These are phyloP conservation scores for Penicillium alfredii DNA, from an alignment of 495 filamentous ascomycete species.

Conservation along the genomic window DNA sequence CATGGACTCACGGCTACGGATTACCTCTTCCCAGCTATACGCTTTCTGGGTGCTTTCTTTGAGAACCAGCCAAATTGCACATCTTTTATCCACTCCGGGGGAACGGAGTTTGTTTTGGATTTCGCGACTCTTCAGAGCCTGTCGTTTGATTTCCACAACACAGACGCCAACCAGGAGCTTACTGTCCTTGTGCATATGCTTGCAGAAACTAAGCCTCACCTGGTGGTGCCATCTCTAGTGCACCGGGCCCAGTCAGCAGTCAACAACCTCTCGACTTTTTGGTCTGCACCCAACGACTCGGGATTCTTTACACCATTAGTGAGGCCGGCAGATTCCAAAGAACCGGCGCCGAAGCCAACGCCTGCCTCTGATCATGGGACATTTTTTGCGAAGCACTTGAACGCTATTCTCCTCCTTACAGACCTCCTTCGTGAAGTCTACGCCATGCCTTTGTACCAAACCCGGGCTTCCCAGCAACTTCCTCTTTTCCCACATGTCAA, in stretches of 20 bases:
- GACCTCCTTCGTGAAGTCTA: conserved; percentile 69
- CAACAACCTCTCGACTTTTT: conserved; percentile 60
- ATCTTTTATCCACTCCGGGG: conserved; percentile 70
- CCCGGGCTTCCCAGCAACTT: conserved; percentile 44
- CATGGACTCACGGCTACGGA: conserved; percentile 50
- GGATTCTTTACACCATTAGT: conserved; percentile 65
- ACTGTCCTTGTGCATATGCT: conserved; percentile 69
- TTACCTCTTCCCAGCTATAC: conserved; percentile 67
- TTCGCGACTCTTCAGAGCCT: conserved; percentile 74
- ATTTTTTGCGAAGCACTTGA: conserved; percentile 66
- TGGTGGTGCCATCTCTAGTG: conserved; percentile 74
- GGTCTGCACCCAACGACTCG: conserved; percentile 40
- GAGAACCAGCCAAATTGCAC: conserved; percentile 68
- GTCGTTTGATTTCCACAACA: conserved; percentile 65
- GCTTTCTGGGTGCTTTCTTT: conserved; percentile 74
- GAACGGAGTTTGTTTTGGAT: conserved; percentile 78
- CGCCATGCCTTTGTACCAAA: conserved; percentile 56
- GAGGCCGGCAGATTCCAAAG: conserved; percentile 23
- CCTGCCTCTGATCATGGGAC: conserved; percentile 55
- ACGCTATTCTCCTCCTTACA: conserved; percentile 65
- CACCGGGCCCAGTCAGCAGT: conserved; percentile 63
- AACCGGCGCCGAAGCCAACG: conserved; percentile 12
- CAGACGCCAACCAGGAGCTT: conserved; percentile 57
- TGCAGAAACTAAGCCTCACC: conserved; percentile 75
- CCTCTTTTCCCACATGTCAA: conserved; percentile 66